These are phyloP conservation scores for Naganishia randhawae DNA, from an alignment of 768 basidiomycete genomes.

Conservation along the genomic window DNA sequence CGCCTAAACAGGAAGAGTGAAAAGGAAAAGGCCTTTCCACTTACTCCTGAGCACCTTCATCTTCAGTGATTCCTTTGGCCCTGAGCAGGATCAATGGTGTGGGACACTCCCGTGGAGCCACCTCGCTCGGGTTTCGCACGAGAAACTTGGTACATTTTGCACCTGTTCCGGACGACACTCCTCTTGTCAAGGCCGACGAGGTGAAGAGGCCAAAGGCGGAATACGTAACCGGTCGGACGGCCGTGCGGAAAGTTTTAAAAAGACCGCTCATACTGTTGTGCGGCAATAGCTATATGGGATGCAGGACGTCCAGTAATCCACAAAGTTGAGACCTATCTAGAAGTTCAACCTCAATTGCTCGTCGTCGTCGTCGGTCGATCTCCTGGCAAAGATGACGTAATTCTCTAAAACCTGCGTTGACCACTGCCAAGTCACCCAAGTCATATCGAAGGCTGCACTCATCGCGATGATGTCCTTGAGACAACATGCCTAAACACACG, in stretches of 20 bases:
- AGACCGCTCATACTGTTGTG: slow-evolving; percentile 8
- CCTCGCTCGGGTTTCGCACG: slow-evolving; percentile 33
- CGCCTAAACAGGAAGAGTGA: not conserved
- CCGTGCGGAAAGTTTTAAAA: slow-evolving; percentile 18
- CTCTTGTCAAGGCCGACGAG: slow-evolving; percentile 25
- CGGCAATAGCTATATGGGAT: not conserved
- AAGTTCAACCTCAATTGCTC: not conserved
- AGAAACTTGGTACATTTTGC: slow-evolving; percentile 36
- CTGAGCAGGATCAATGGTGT: slow-evolving; percentile 42
- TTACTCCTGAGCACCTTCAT: slow-evolving; percentile 23
- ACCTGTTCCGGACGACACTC: slow-evolving; percentile 7
- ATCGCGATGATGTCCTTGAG: not conserved
- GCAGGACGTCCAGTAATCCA: too few species aligned
- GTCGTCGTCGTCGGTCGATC: not conserved
- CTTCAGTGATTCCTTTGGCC: slow-evolving; percentile 31
- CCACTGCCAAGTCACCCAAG: too few species aligned
- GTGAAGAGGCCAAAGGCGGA: slow-evolving; percentile 30
- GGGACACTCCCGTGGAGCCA: slow-evolving; percentile 40
- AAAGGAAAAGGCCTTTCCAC: not conserved
- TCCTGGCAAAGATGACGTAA: slow-evolving; percentile 1
- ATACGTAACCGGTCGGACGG: slow-evolving; percentile 22
- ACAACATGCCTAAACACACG: not conserved
- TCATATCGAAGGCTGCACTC: not conserved
- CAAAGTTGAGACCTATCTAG: too few species aligned
- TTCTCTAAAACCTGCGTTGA: too few species aligned